Evolutionary conservation across 2,329 filamentous ascomycete species (phyloP).

Genomic region (Colletotrichum sp.): DNA sequence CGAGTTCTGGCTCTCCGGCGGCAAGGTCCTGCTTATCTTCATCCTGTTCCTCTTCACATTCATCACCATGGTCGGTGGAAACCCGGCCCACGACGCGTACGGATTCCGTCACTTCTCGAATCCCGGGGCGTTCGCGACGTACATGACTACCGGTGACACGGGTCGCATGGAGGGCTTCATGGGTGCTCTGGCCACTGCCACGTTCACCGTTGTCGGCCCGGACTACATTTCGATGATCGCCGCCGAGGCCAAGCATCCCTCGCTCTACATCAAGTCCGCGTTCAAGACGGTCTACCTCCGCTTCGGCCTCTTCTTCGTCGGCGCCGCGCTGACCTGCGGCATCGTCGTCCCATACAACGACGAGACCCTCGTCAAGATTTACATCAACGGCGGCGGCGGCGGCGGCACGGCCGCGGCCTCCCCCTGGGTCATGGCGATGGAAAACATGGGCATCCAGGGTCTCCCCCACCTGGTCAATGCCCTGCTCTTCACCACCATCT

Average conservation of each 20-base stretch:
- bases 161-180: slow-evolving; percentile 76
- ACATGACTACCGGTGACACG: slow-evolving; percentile 49
- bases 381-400: slow-evolving; percentile 59
- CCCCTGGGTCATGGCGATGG: slow-evolving; percentile 70
- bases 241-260: slow-evolving; percentile 67
- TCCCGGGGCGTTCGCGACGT: slow-evolving; percentile 18
- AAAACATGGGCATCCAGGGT: slow-evolving; percentile 62
- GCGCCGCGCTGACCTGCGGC: slow-evolving; percentile 69
- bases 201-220: slow-evolving; percentile 67
- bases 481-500: slow-evolving; percentile 60
- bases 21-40: slow-evolving; percentile 59
- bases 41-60: slow-evolving; percentile 70
- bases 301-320: slow-evolving; percentile 51
- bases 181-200: slow-evolving; percentile 68
- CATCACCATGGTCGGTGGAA: slow-evolving; percentile 31
- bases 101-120: slow-evolving; percentile 23
- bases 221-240: slow-evolving; percentile 70
- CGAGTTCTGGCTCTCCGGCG: slow-evolving; percentile 60
- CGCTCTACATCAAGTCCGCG: slow-evolving; percentile 63
- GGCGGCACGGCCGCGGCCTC: slow-evolving; percentile 35
- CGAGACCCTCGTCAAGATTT: slow-evolving; percentile 54
- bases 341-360: slow-evolving; percentile 72
- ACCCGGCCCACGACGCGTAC: slow-evolving; percentile 25
- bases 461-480: slow-evolving; percentile 71
- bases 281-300: slow-evolving; percentile 67